phyloP scores from a whole-genome alignment of 768 basidiomycete species.

The Coprinellus micaceus region DNA sequence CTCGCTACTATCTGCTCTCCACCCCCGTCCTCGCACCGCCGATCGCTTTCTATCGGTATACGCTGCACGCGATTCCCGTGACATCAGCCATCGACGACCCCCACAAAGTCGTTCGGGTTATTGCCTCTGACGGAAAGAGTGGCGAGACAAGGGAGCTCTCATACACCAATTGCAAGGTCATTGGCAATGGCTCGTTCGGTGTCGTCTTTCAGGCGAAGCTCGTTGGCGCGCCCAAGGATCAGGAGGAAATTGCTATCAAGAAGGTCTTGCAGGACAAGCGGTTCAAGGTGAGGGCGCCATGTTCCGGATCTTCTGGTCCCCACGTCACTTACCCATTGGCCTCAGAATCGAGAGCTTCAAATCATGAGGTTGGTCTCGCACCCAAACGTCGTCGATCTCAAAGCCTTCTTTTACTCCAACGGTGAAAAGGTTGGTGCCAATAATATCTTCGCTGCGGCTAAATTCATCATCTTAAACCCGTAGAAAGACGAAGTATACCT shows the following conservation, averaged over 20 bases:
- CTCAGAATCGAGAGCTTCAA: slow-evolving; percentile 96
- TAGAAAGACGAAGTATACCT: slow-evolving; percentile 99
- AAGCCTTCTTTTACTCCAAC: slow-evolving; percentile 98
- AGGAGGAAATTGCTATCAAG: slow-evolving; percentile 97
- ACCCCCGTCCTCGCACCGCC: slow-evolving; percentile 14
- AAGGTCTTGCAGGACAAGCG: slow-evolving; percentile 99
- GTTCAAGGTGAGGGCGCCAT: slow-evolving; percentile 79
- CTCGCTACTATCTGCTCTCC: slow-evolving; percentile 12
- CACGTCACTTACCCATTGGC: slow-evolving; percentile 10
- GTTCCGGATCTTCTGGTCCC: slow-evolving; percentile 17
- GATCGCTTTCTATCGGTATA: slow-evolving; percentile 36
- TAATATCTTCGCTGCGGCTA: slow-evolving; percentile 7
- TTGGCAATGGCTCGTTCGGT: slow-evolving; percentile 98
- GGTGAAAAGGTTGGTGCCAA: slow-evolving; percentile 87
- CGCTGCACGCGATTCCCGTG: slow-evolving; percentile 21
- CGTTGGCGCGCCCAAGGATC: slow-evolving; percentile 56
- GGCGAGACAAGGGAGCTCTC: slow-evolving; percentile 84
- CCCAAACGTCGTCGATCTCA: slow-evolving; percentile 96
- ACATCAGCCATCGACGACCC: slow-evolving; percentile 86
- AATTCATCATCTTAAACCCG: slow-evolving; percentile 4
- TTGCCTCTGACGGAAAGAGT: slow-evolving; percentile 91
- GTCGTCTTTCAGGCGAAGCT: slow-evolving; percentile 97
- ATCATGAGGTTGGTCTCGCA: slow-evolving; percentile 97
- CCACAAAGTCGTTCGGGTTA: slow-evolving; percentile 91
- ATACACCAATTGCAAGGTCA: slow-evolving; percentile 97